These are phyloP conservation scores for Nicotiana tabacum DNA, from an alignment of 257 asterid genomes.

Conservation along the genomic window DNA sequence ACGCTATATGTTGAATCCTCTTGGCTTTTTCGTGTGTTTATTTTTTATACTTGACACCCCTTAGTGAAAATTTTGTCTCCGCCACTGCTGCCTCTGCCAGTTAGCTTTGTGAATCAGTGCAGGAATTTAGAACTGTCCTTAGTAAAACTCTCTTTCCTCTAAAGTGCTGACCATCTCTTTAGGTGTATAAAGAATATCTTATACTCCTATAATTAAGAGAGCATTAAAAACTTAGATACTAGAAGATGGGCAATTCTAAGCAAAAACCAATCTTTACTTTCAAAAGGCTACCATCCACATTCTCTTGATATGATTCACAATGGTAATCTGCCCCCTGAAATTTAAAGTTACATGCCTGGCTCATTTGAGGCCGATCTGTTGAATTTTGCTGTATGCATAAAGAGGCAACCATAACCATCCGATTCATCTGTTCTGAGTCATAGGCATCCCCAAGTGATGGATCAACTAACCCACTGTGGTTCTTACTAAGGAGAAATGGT, in stretches of 20 bases:
- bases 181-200: background rate
- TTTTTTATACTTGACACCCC: too few species aligned
- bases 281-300: background rate
- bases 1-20: too few species aligned
- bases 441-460: constrained; percentile 52
- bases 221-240: background rate
- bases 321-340: background rate
- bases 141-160: background rate
- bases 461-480: constrained; percentile 51
- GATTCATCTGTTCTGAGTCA: constrained; percentile 61
- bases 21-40: too few species aligned
- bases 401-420: constrained; percentile 61
- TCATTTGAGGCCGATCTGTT: constrained; percentile 83
- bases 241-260: background rate
- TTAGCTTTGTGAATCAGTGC: background rate
- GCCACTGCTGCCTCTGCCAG: too few species aligned
- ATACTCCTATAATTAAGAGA: background rate
- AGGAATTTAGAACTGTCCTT: background rate
- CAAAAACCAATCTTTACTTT: background rate
- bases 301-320: background rate
- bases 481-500: constrained; percentile 52
- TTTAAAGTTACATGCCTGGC: constrained; percentile 50
- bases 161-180: background rate
- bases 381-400: constrained; percentile 66
- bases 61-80: too few species aligned